Base-by-base conservation (phyloP, 768 basidiomycete genomes). In the Hirschioporus abietinus region DNA sequence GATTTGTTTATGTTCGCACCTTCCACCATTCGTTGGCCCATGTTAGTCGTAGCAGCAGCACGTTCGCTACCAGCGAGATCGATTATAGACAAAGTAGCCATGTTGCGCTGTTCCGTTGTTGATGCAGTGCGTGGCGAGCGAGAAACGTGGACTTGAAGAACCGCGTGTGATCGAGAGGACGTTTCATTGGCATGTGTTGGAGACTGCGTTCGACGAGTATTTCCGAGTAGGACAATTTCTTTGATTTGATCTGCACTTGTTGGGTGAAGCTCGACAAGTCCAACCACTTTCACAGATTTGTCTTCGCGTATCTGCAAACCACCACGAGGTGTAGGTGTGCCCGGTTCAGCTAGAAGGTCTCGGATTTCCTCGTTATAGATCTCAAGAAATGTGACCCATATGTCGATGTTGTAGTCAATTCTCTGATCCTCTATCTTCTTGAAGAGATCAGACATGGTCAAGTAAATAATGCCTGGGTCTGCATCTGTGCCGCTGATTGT, bases 1-100 rank as follows among this genome's bases (percentile, higher is more conserved):
- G 96, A 98, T 76, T 98, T 96, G 80, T 99, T 99, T 81, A 99
- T 99, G 75, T 99, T 98, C 66, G 96, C 96, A 36, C 97, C 97
- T 75, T 99, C 97, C 42, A 96, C 89, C 92, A 99, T 96, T 23
- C 97, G 90, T 72, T 96, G 92, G 30, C 97, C 97, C 90, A 97
- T 96, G 77, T 99, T 99, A 42, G 85, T 89, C 7, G 96, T 99
- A 0, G 95, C 97, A 20, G 95, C 92, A 20, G 97, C 97, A 17
- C 97, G 88, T 75, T 99, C 97, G 71, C 94, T 96, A 27, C 97
- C 97, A 7, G 97, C 97, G 66, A 99, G 83, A 79, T 99, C 97
- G 73, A 99, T 99, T 73, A 99, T 98, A 25, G 95, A 96, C 17
- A 99, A 86, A 1, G 95, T 96, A 17, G 89, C 97, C 76, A 96